These are phyloP conservation scores for Fusarium duplospermum DNA, from an alignment of 2,329 filamentous ascomycete species.

Conservation along the genomic window DNA sequence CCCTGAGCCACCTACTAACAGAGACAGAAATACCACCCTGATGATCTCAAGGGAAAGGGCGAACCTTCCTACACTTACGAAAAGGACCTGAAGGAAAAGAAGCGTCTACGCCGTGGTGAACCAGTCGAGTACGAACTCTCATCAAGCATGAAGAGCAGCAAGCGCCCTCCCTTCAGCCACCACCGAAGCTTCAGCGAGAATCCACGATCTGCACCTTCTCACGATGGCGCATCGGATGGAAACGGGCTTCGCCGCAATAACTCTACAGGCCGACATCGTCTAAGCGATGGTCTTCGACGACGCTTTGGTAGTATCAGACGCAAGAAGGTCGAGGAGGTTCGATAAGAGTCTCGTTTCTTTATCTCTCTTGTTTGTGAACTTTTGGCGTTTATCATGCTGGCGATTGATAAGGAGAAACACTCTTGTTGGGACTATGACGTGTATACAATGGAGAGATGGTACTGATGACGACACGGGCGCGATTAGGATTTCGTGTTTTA, in stretches of 20 bases:
- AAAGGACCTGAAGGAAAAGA: slow-evolving; percentile 71
- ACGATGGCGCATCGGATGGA: slow-evolving; percentile 35
- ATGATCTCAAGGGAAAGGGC: slow-evolving; percentile 85
- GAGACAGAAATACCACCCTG: slow-evolving; percentile 73
- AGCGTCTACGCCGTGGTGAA: slow-evolving; percentile 48
- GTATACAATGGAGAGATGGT: slow-evolving; percentile 6
- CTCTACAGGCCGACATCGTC: slow-evolving; percentile 55
- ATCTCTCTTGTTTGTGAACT: neutral
- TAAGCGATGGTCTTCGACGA: slow-evolving; percentile 64
- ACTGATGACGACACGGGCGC: slow-evolving; percentile 10
- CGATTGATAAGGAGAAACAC: neutral
- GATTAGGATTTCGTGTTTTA: neutral
- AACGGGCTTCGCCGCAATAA: slow-evolving; percentile 52
- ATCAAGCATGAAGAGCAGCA: slow-evolving; percentile 42
- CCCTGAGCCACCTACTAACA: slow-evolving; percentile 12
- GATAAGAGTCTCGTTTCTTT: neutral
- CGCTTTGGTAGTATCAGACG: slow-evolving; percentile 65
- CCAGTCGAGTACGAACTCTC: slow-evolving; percentile 63
- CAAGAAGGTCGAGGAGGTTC: slow-evolving; percentile 50
- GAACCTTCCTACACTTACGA: slow-evolving; percentile 81
- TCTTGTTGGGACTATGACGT: slow-evolving; percentile 9
- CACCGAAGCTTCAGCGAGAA: slow-evolving; percentile 60
- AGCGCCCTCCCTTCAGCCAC: slow-evolving; percentile 45
- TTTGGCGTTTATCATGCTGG: slow-evolving; percentile 13
- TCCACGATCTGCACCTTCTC: slow-evolving; percentile 40